These are phyloP conservation scores for Multifurca ochricompacta DNA, from an alignment of 768 basidiomycete species.

Conservation along the genomic window DNA sequence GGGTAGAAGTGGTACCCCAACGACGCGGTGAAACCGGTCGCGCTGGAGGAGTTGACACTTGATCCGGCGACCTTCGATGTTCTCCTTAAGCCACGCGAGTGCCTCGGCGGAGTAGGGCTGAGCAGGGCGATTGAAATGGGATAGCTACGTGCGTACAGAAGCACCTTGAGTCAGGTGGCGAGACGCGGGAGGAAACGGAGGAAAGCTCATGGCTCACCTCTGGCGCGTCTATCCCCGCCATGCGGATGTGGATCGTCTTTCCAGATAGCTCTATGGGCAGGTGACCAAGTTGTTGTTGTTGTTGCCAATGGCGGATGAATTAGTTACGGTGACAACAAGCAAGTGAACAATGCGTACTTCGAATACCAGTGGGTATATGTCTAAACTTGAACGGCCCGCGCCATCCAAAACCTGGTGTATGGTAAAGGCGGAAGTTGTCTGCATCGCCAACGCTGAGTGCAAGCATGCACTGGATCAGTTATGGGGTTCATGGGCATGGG, in stretches of 20 bases:
- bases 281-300: background rate
- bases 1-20: constrained; percentile 54
- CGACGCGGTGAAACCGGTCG: constrained; percentile 82
- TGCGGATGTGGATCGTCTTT: constrained; percentile 78
- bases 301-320: background rate
- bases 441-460: constrained; percentile 66
- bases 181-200: background rate
- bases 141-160: constrained; percentile 35
- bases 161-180: background rate
- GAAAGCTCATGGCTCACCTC: constrained; percentile 45
- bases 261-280: constrained; percentile 69
- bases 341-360: constrained; percentile 53
- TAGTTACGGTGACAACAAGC: background rate
- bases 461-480: background rate
- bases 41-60: constrained; percentile 64
- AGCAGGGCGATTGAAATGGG: constrained; percentile 75
- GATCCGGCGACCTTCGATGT: constrained; percentile 49
- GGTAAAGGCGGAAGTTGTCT: constrained; percentile 84
- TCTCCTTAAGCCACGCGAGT: constrained; percentile 57
- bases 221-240: constrained; percentile 90
- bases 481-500: background rate
- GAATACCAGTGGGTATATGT: constrained; percentile 46
- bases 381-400: constrained; percentile 66
- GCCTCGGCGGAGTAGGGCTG: constrained; percentile 75
- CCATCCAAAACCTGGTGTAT: constrained; percentile 75